Base-by-base conservation (phyloP, 2,329 filamentous ascomycete genomes). In the Talaromyces sp. region DNA sequence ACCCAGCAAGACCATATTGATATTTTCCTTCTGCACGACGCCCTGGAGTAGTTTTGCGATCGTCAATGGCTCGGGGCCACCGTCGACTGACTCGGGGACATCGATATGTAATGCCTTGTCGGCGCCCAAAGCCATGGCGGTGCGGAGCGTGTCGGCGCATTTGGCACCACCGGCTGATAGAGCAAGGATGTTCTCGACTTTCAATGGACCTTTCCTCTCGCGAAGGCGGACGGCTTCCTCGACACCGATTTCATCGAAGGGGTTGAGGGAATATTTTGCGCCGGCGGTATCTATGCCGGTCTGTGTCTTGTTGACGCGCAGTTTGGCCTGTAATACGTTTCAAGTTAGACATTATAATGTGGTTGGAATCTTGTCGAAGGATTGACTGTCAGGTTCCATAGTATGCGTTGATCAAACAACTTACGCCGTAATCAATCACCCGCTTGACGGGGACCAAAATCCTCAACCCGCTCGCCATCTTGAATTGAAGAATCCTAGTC, bases 191-290 rank as follows among this genome's bases (percentile, higher is more conserved):
- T 97, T 91, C 66, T 91, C 87, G 62, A 99, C 92, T 68, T 88
- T 87, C 63, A 83, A 80, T 17, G 85, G 82, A 17, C 85, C 84
- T 75, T 89, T 89, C 80, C 89, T 89, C 75, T 97, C 93, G 75
- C 94, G 92, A 71, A 99, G 88, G 40, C 90, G 91, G 53, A 97
- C 89, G 53, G 92, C 90, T 80, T 97, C 94, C 78, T 99, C 94
- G 75, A 99, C 86, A 43, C 91, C 95, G 70, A 99, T 89, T 76
- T 99, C 94, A 81, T 99, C 94, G 78, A 99, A 99, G 19, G 94
- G 94, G 82, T 97, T 99, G 85, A 99, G 93, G 73, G 88, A 92
- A 83, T 97, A 93, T 78, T 97, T 97, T 70, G 97, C 91, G 66
- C 89, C 89, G 63, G 87, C 82, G 57, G 89, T 96, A 78, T 97